Evolutionary conservation across 106 monocot species (phyloP).

Genomic region (Acorus gramineus): DNA sequence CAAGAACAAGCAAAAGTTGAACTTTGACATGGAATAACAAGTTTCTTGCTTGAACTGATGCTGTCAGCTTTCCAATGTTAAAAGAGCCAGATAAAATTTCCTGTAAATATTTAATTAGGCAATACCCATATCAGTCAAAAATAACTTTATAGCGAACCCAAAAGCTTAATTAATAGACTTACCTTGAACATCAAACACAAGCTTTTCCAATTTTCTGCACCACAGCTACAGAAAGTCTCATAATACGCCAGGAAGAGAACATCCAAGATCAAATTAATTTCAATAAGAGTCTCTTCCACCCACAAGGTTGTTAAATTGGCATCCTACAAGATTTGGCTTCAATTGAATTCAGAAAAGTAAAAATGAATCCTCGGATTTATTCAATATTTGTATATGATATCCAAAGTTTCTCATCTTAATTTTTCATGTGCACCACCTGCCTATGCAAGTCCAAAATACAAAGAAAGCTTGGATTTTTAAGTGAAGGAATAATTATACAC

Average conservation of each 20-base stretch:
- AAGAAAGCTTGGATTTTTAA: no score
- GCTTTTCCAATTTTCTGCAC: constrained; percentile 49
- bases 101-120: constrained; percentile 22
- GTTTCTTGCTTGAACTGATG: constrained; percentile 52
- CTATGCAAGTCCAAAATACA: no score
- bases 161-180: neutral
- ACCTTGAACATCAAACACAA: constrained; percentile 71
- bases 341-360: no score
- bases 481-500: no score
- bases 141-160: neutral
- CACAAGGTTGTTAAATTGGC: constrained; percentile 48
- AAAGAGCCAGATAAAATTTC: constrained; percentile 41
- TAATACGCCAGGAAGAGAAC: constrained; percentile 79
- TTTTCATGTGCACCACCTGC: no score
- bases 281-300: constrained; percentile 80
- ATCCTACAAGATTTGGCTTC: constrained; percentile 26
- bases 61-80: constrained; percentile 53
- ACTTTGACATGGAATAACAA: constrained; percentile 55
- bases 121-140: no score
- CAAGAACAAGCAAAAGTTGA: constrained; percentile 75
- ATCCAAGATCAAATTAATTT: constrained; percentile 67
- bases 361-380: no score
- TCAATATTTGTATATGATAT: no score
- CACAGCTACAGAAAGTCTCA: constrained; percentile 63
- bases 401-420: no score